Evolutionary conservation across 805 yeast genomes (phyloP).

Genomic region (Scheffersomyces ergatensis): DNA sequence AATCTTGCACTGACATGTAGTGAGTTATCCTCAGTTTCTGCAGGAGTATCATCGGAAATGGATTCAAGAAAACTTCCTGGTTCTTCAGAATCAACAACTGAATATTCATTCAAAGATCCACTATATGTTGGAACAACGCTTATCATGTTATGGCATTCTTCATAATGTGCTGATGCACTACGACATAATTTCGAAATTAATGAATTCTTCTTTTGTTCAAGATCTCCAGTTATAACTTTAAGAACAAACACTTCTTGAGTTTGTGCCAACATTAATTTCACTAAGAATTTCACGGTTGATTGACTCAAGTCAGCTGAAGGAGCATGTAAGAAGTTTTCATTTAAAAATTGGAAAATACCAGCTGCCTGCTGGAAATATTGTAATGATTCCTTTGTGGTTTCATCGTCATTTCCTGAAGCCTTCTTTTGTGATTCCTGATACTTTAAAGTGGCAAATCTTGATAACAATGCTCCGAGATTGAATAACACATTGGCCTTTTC

Average conservation of each 20-base stretch:
- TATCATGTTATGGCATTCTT: slow-evolving; percentile 47
- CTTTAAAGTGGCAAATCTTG: slow-evolving; percentile 44
- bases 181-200: slow-evolving; percentile 74
- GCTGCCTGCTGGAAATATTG: slow-evolving; percentile 70
- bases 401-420: slow-evolving; percentile 27
- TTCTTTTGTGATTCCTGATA: slow-evolving; percentile 22
- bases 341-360: slow-evolving; percentile 68
- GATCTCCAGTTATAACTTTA: slow-evolving; percentile 52
- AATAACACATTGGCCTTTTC: slow-evolving; percentile 85
- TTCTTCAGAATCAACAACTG: slow-evolving; percentile 15
- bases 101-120: slow-evolving; percentile 16
- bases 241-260: slow-evolving; percentile 82
- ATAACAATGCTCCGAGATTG: slow-evolving; percentile 67
- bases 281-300: slow-evolving; percentile 62
- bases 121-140: slow-evolving; percentile 15
- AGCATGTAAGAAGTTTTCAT: slow-evolving; percentile 83
- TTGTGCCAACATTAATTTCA: slow-evolving; percentile 73
- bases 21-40: slow-evolving; percentile 7
- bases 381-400: slow-evolving; percentile 57
- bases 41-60: slow-evolving; percentile 3
- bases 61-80: slow-evolving; percentile 4
- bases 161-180: slow-evolving; percentile 57
- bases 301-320: slow-evolving; percentile 78
- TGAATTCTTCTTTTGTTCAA: slow-evolving; percentile 56
- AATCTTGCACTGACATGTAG: slow-evolving; percentile 22